These are phyloP conservation scores for Xylaria curta DNA, from an alignment of 495 filamentous ascomycete species.

Conservation along the genomic window DNA sequence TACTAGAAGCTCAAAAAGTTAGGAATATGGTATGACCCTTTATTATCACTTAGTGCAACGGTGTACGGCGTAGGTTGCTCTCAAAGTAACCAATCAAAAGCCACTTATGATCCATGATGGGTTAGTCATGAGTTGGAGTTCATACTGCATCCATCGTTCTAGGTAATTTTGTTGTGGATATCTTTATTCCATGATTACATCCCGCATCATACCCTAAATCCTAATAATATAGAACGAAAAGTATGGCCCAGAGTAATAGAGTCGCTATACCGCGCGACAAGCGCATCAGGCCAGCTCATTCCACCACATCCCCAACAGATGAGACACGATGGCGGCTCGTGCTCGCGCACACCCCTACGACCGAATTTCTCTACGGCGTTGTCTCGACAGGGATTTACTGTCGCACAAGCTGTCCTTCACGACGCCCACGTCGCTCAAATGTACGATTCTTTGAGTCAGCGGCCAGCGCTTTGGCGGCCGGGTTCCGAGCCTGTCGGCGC, in stretches of 20 bases:
- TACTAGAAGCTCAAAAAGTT: too few relatives aligned
- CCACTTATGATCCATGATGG: not conserved
- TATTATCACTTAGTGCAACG: too few relatives aligned
- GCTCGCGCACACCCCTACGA: constrained; percentile 55
- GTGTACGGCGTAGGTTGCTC: too few relatives aligned
- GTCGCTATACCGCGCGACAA: constrained; percentile 24
- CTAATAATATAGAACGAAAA: not conserved
- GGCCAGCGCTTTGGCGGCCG: constrained; percentile 59
- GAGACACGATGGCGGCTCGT: constrained; percentile 28
- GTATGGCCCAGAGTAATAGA: not conserved
- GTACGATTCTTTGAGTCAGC: constrained; percentile 63
- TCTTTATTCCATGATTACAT: not conserved
- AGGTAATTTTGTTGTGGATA: not conserved
- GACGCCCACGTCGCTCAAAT: constrained; percentile 66
- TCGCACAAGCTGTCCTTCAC: constrained; percentile 63
- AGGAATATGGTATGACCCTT: too few relatives aligned
- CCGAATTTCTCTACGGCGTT: constrained; percentile 66
- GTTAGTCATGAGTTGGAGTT: constrained; percentile 1
- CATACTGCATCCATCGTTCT: too few relatives aligned
- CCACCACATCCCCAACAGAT: constrained; percentile 8
- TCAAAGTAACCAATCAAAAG: constrained; percentile 27
- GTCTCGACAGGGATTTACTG: constrained; percentile 68
- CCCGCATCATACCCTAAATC: not conserved
- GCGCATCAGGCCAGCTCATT: not conserved
- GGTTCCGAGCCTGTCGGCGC: constrained; percentile 67